phyloP scores from a whole-genome alignment of 2,329 filamentous ascomycete species.

The Tolypocladium pustulatum region DNA sequence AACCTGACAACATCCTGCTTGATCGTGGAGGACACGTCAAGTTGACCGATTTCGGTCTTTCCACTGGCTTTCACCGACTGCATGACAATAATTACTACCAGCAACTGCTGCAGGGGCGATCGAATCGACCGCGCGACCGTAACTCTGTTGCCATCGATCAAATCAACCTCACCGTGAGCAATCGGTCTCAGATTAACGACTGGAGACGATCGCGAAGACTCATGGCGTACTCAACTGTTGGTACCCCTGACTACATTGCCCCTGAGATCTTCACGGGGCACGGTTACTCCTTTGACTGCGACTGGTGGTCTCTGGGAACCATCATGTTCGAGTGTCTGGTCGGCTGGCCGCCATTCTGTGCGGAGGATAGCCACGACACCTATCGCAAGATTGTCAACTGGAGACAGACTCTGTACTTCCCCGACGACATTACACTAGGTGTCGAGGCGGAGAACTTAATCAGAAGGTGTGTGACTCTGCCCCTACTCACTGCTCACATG shows the following conservation, averaged over 20 bases:
- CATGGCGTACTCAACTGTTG: constrained; percentile 97
- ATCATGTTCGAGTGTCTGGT: constrained; percentile 99
- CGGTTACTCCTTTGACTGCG: constrained; percentile 92
- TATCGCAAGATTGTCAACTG: constrained; percentile 99
- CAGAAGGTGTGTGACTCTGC: constrained; percentile 56
- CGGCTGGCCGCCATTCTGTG: constrained; percentile 97
- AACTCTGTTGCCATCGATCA: constrained; percentile 95
- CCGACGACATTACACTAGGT: constrained; percentile 83
- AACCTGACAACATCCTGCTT: constrained; percentile 95
- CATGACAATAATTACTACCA: constrained; percentile 99
- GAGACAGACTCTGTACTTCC: constrained; percentile 92
- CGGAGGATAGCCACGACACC: constrained; percentile 93
- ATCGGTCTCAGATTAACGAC: constrained; percentile 95
- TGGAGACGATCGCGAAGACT: constrained; percentile 93
- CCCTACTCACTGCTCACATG: background rate
- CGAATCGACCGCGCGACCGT: constrained; percentile 65
- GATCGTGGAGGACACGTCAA: constrained; percentile 96
- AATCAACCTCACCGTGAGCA: constrained; percentile 96
- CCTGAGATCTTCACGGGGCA: constrained; percentile 96
- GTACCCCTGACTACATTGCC: constrained; percentile 96
- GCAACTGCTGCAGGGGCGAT: constrained; percentile 76
- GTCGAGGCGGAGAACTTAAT: constrained; percentile 87
- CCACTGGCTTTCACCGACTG: constrained; percentile 94
- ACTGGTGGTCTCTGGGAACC: constrained; percentile 98
- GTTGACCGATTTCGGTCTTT: constrained; percentile 94